Base-by-base conservation (phyloP, 352 stramenopile species). In the Globisporangium sylvaticum region DNA sequence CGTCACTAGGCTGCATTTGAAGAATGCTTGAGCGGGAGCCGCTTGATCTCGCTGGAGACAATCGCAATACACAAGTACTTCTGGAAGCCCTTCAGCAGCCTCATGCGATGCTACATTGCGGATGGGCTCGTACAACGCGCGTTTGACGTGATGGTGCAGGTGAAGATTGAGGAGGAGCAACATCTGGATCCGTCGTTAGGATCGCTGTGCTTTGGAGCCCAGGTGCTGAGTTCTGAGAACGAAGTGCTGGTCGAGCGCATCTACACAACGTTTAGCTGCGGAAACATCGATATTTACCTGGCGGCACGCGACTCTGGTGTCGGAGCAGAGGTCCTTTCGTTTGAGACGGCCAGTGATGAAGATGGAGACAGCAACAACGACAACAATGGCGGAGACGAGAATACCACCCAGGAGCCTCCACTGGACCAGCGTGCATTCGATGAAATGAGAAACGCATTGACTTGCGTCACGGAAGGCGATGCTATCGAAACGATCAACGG, bases 401-500 rank as follows among this genome's bases (percentile, higher is more conserved):
- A 15, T 9, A 7, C 15, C 20, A 42, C 58, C 10, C 6, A 57
- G 4, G 15, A 57, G 5, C 4, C 24, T 34, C 6, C 50, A n/a
- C 4, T 32, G 25, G n/a, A n/a, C 5, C 39, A 20, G 20, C 18
- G 46, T 20, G 46, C 46, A 25, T 53, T 53, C 20, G 15, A 58
- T 7, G 25, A 22, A 24, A 34, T 8, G 25, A 46, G 24, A 20
- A 39, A 25, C 14, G 42, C 56, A 9, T 29, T 25, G 10, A 48
- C 39, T 4, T 54, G 48, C 32, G 42, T 75, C 27, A 57, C 32
- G 34, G 70, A 52, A 56, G 63, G 64, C 59, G 79, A 87, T 44
- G 56, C 84, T 0, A 31, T 87, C 5, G 77, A 87, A 55, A 78
- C 73, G 15, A 75, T 87, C 60, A 84, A 85, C 42, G 79, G 79